Conservation (phyloP, 441 rosid genomes). For the Brassica hybrid region DNA sequence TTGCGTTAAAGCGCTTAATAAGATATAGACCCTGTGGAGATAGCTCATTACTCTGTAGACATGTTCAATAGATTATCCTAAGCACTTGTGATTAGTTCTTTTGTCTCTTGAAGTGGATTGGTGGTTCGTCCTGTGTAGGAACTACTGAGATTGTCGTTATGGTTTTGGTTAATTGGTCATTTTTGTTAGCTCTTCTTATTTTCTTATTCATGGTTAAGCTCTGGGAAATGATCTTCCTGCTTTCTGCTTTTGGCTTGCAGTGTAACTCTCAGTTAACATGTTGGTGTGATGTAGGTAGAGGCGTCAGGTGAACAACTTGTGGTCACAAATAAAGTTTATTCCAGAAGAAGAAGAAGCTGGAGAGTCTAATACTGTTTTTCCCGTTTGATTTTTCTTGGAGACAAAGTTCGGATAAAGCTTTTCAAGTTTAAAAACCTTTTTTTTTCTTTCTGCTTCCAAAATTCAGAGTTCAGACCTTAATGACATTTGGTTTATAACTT, state of each 20-base stretch:
- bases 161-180: conserved; percentile 1
- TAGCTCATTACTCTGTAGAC: too few species aligned
- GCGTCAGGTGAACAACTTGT: conserved; percentile 1
- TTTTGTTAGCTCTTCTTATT: conserved; percentile 10
- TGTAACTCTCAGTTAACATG: conserved; percentile 18
- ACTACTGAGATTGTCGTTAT: not conserved
- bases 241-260: not conserved
- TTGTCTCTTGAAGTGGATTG: conserved; percentile 13
- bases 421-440: not conserved
- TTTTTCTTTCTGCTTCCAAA: not conserved
- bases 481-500: conserved; percentile 6
- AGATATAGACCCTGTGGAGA: too few species aligned
- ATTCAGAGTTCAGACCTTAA: conserved; percentile 26
- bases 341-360: conserved; percentile 34
- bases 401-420: conserved; percentile 22
- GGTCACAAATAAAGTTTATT: conserved; percentile 34
- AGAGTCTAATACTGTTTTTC: conserved; percentile 3
- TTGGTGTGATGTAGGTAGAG: conserved; percentile 35
- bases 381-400: conserved; percentile 34
- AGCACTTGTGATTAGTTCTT: conserved; percentile 5
- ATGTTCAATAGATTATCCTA: not conserved
- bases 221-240: conserved; percentile 1
- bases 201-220: not conserved
- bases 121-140: not conserved
- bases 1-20: too few species aligned